These are phyloP conservation scores for Saccharum spontaneum DNA, from an alignment of 176 grass and related monocot species.

Conservation along the genomic window DNA sequence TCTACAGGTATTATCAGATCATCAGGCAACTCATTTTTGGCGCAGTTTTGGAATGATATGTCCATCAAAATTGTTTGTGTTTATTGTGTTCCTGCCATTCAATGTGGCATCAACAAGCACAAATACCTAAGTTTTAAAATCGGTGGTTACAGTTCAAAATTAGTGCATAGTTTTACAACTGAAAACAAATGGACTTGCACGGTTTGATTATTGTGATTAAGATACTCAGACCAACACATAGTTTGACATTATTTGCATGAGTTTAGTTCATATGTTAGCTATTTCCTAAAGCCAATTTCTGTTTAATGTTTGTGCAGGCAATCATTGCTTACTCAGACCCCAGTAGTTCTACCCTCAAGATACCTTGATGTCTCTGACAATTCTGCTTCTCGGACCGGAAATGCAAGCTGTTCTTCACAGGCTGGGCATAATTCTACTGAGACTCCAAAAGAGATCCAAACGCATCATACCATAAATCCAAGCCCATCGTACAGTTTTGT, in stretches of 20 bases:
- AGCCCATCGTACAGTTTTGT: slow-evolving; percentile 47
- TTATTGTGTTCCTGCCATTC: slow-evolving; percentile 21
- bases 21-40: not conserved
- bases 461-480: slow-evolving; percentile 27
- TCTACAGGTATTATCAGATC: slow-evolving; percentile 66
- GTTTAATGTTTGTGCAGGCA: slow-evolving; percentile 51
- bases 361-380: slow-evolving; percentile 44
- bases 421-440: slow-evolving; percentile 29
- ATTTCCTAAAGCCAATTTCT: not conserved
- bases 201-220: slow-evolving; percentile 14
- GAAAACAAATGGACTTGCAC: not conserved
- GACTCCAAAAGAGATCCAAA: slow-evolving; percentile 46
- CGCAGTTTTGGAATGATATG: slow-evolving; percentile 6
- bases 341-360: slow-evolving; percentile 50
- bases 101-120: slow-evolving; percentile 6
- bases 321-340: slow-evolving; percentile 82
- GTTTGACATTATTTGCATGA: slow-evolving; percentile 6
- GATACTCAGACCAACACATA: not conserved
- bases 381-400: slow-evolving; percentile 58
- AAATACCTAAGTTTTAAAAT: not conserved
- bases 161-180: not conserved
- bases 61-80: not conserved
- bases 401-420: slow-evolving; percentile 53
- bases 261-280: not conserved
- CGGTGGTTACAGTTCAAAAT: not conserved